These are phyloP conservation scores for Fusarium oxysporum DNA, from an alignment of 2,329 filamentous ascomycete species.

Conservation along the genomic window DNA sequence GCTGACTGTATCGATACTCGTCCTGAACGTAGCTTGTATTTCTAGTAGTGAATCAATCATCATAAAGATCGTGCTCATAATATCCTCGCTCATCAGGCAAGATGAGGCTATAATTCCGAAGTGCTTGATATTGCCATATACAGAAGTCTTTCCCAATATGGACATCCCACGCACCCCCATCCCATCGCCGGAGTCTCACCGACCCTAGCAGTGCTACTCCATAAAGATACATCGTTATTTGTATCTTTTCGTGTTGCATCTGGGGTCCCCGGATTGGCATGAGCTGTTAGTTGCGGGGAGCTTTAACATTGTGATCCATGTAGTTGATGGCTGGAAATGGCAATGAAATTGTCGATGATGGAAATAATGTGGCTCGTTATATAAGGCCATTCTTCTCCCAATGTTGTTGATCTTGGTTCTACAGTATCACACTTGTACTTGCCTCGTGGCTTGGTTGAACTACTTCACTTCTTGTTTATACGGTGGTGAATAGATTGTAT, in stretches of 20 bases:
- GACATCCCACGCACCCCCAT: constrained; percentile 23
- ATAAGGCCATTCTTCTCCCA: not conserved
- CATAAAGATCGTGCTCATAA: not conserved
- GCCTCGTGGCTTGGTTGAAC: not conserved
- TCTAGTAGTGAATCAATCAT: not conserved
- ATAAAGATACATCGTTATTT: not conserved
- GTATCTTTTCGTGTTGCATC: constrained; percentile 17
- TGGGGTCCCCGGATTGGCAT: constrained; percentile 42
- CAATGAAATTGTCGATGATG: constrained; percentile 1
- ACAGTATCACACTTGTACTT: not conserved
- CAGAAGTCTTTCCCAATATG: constrained; percentile 5
- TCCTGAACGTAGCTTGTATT: not conserved
- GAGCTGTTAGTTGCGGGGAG: not conserved
- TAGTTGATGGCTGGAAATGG: not conserved
- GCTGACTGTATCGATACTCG: not conserved
- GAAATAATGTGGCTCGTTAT: not conserved
- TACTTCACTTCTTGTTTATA: not conserved
- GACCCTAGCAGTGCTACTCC: constrained; percentile 1
- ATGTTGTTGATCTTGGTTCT: not conserved
- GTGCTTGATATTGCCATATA: constrained; percentile 31
- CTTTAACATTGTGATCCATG: not conserved
- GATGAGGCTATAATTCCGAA: not conserved
- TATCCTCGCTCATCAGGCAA: not conserved
- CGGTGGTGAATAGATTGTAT: not conserved
- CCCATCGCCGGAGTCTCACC: constrained; percentile 25